Evolutionary conservation across 192 early-diverging fungal genomes (phyloP).

Genomic region (Podila epicladia): DNA sequence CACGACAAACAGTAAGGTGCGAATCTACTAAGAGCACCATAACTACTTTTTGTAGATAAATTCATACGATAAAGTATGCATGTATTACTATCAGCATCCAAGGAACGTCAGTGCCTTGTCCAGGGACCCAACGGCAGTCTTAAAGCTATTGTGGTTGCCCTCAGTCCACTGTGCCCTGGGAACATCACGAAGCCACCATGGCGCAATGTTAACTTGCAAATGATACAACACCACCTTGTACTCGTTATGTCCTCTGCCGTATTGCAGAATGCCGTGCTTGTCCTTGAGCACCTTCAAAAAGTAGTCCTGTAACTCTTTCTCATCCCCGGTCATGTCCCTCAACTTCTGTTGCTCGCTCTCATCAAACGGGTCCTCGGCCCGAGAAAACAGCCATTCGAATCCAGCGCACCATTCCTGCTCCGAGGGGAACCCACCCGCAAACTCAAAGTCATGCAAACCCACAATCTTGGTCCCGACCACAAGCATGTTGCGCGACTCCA

Average conservation of each 20-base stretch:
- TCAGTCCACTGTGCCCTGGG: slow-evolving; percentile 31
- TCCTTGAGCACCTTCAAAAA: slow-evolving; percentile 21
- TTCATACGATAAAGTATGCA: background rate
- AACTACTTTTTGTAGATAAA: too few species aligned
- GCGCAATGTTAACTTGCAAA: slow-evolving; percentile 33
- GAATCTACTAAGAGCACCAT: background rate
- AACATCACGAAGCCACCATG: slow-evolving; percentile 33
- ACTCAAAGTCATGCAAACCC: slow-evolving; percentile 42
- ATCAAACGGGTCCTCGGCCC: slow-evolving; percentile 32
- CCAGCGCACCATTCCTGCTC: slow-evolving; percentile 50
- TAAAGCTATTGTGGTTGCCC: slow-evolving; percentile 18
- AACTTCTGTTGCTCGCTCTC: slow-evolving; percentile 28
- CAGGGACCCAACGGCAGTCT: slow-evolving; percentile 19
- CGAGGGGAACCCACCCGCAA: slow-evolving; percentile 40
- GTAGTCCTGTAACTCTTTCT: slow-evolving; percentile 31
- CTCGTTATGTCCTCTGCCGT: slow-evolving; percentile 26
- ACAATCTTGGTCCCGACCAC: slow-evolving; percentile 26
- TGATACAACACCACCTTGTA: slow-evolving; percentile 43
- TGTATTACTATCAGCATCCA: slow-evolving; percentile 19
- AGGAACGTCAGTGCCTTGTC: slow-evolving; percentile 32
- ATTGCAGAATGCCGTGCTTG: slow-evolving; percentile 20
- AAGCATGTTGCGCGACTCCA: slow-evolving; percentile 35
- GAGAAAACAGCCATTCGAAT: slow-evolving; percentile 38
- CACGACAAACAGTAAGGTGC: background rate
- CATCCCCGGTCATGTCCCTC: slow-evolving; percentile 25